phyloP scores from a whole-genome alignment of 257 asterid genomes.

The Solanum sitiens region DNA sequence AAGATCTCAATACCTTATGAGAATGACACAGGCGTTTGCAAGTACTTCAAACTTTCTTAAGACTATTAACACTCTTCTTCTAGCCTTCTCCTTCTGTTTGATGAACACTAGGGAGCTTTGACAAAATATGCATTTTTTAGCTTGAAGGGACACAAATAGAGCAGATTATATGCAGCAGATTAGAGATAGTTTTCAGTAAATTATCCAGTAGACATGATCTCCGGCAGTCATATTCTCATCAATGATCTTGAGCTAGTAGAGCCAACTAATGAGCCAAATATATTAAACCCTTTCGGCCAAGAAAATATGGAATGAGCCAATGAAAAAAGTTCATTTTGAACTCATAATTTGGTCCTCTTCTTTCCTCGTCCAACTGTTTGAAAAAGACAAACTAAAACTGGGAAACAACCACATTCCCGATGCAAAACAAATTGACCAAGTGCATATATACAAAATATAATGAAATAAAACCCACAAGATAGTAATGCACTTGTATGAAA shows the following conservation, averaged over 20 bases:
- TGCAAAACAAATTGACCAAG: background rate
- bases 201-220: background rate
- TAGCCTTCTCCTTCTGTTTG: background rate
- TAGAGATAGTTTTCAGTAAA: background rate
- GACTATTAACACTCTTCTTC: background rate
- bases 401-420: background rate
- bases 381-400: background rate
- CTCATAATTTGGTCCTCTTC: background rate
- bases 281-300: background rate
- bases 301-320: background rate
- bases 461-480: background rate
- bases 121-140: background rate
- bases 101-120: background rate
- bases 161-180: background rate
- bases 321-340: background rate
- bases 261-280: background rate
- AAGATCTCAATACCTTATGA: background rate
- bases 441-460: background rate
- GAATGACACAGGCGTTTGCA: background rate
- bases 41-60: background rate
- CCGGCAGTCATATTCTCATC: background rate
- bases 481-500: background rate
- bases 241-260: background rate
- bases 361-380: background rate
- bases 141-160: background rate